phyloP scores from a whole-genome alignment of 805 yeast genomes.

The Kodamaea fukazawae region DNA sequence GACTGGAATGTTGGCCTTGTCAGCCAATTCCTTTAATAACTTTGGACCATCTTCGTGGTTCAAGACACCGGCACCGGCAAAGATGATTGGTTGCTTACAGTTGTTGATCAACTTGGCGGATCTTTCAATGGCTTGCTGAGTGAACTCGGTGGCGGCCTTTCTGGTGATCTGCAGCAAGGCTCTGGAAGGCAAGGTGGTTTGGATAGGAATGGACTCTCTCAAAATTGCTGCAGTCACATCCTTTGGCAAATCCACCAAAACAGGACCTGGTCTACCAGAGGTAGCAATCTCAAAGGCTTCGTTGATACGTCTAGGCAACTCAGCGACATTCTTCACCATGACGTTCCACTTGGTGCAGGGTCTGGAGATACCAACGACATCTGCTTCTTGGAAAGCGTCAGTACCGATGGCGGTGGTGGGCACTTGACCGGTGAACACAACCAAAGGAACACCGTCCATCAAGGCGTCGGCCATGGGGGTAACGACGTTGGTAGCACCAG shows the following conservation, averaged over 20 bases:
- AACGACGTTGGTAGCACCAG: constrained; percentile 97
- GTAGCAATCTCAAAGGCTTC: constrained; percentile 98
- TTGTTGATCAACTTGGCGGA: constrained; percentile 75
- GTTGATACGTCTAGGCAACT: constrained; percentile 90
- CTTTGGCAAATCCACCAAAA: constrained; percentile 94
- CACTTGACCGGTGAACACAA: constrained; percentile 97
- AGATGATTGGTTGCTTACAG: constrained; percentile 85
- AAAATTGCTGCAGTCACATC: constrained; percentile 94
- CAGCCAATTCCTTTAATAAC: constrained; percentile 77
- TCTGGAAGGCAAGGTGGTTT: constrained; percentile 70
- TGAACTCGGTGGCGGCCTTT: constrained; percentile 69
- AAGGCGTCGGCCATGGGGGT: constrained; percentile 99
- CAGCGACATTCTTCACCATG: constrained; percentile 94
- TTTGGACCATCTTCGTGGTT: constrained; percentile 78
- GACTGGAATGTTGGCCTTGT: constrained; percentile 90
- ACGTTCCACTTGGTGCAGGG: constrained; percentile 99
- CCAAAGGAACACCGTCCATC: constrained; percentile 95
- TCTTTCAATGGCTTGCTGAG: constrained; percentile 67
- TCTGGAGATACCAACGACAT: constrained; percentile 93
- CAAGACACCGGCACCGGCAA: constrained; percentile 89
- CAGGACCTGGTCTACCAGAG: constrained; percentile 97
- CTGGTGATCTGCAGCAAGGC: constrained; percentile 70
- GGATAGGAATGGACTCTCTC: constrained; percentile 79
- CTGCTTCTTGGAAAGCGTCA: constrained; percentile 99
- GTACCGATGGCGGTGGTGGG: constrained; percentile 95